Percentiles rank a stretch among this genome's conserved stretches.
Conservation (phyloP, 75 land plant species). For the Azolla pinnata region DNA sequence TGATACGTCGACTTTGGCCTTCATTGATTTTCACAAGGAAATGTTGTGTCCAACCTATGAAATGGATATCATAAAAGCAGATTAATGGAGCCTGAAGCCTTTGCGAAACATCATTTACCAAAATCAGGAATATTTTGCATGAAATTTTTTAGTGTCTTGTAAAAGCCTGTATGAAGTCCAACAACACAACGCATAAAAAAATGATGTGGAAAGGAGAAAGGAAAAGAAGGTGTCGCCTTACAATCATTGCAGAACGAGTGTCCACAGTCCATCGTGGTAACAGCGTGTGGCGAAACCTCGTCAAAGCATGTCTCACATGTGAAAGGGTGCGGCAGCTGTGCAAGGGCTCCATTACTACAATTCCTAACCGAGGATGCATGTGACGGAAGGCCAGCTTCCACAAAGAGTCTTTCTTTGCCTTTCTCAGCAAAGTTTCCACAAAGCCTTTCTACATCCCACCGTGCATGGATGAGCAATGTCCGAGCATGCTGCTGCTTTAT, state of each 20-base stretch:
- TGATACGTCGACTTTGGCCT: conserved; percentile 70
- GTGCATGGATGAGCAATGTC: conserved; percentile 69
- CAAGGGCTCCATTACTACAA: not conserved
- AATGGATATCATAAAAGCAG: conserved; percentile 4
- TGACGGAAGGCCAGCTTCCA: conserved; percentile 58
- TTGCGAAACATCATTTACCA: no score
- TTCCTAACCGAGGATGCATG: not conserved
- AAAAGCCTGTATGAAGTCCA: not conserved
- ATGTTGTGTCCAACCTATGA: conserved; percentile 74
- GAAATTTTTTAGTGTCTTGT: not conserved
- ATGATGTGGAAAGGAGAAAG: no score
- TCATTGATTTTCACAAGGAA: conserved; percentile 80
- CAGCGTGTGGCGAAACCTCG: conserved; percentile 22
- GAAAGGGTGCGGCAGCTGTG: conserved; percentile 12
- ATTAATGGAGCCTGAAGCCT: no score
- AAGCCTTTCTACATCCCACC: conserved; percentile 85
- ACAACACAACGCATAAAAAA: no score
- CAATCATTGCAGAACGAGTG: conserved; percentile 73
- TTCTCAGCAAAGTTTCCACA: conserved; percentile 53
- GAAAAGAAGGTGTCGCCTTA: no score
- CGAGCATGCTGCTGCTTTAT: conserved; percentile 76
- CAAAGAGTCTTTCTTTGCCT: conserved; percentile 53
- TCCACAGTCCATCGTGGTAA: conserved; percentile 60
- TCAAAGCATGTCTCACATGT: conserved; percentile 71
- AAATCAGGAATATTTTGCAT: not conserved